Percentiles rank a stretch among this genome's conserved stretches.
Evolutionary conservation across 2,329 filamentous ascomycete genomes (phyloP).

Genomic region (Beauveria scarabaeidicola): DNA sequence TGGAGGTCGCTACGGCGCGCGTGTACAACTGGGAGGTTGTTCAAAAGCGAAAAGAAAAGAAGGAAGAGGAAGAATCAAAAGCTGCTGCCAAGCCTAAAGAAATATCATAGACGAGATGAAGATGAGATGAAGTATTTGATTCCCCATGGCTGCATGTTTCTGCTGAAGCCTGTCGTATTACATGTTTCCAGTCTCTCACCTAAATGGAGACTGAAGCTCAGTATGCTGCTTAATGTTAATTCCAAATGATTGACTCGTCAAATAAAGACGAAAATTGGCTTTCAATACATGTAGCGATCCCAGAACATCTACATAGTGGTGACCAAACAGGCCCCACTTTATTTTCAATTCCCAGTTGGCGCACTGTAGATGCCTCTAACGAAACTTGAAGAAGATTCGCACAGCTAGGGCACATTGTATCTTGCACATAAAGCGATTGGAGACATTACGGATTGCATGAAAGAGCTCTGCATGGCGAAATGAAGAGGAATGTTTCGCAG

Average conservation of each 20-base stretch:
- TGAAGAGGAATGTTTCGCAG: conserved; percentile 30
- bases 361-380: not conserved
- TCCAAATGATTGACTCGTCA: not conserved
- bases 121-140: conserved; percentile 15
- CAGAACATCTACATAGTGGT: not conserved
- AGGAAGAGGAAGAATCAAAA: conserved; percentile 44
- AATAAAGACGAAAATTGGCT: not conserved
- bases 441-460: not conserved
- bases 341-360: not conserved
- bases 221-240: too few species aligned
- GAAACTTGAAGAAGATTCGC: not conserved
- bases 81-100: conserved; percentile 30
- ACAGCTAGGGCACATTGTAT: not conserved
- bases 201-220: too few species aligned
- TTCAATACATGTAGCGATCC: not conserved
- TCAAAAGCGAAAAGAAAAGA: conserved; percentile 86
- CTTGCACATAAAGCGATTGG: not conserved
- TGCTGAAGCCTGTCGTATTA: not conserved
- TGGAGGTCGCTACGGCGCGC: conserved; percentile 90
- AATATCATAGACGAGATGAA: conserved; percentile 17
- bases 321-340: not conserved
- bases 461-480: conserved; percentile 14
- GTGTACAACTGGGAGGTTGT: conserved; percentile 99
- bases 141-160: not conserved
- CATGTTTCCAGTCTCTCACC: not conserved